phyloP scores from a whole-genome alignment of 1,139 yeast genomes.

The Nematodospora anomalae region DNA sequence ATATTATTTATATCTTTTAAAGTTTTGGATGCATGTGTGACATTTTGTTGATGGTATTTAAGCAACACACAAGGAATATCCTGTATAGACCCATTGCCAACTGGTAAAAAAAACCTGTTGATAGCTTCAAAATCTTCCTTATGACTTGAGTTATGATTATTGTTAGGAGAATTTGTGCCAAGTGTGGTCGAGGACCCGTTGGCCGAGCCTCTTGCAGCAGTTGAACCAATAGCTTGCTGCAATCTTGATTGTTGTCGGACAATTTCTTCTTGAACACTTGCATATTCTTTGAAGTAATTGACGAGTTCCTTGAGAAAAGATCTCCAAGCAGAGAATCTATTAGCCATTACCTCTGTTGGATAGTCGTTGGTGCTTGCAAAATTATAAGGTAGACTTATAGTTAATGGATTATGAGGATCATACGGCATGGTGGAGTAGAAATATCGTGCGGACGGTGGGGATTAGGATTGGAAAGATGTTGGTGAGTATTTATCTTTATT shows the following conservation, averaged over 20 bases:
- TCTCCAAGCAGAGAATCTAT: constrained; percentile 86
- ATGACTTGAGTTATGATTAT: constrained; percentile 5
- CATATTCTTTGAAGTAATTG: constrained; percentile 74
- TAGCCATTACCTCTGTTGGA: constrained; percentile 86
- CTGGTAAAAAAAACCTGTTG: constrained; percentile 60
- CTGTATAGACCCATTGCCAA: constrained; percentile 79
- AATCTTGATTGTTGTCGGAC: constrained; percentile 80
- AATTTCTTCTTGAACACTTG: constrained; percentile 83
- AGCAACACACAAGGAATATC: constrained; percentile 76
- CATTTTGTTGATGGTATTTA: constrained; percentile 73
- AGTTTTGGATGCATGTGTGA: constrained; percentile 62
- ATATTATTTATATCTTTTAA: constrained; percentile 68
- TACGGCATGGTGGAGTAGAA: constrained; percentile 13
- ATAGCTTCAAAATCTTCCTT: constrained; percentile 23
- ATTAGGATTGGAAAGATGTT: neutral
- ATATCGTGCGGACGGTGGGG: no score
- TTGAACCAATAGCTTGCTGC: constrained; percentile 67
- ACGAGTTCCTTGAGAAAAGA: constrained; percentile 72
- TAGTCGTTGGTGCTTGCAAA: constrained; percentile 35
- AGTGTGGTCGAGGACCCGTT: constrained; percentile 14
- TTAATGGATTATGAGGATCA: constrained; percentile 33
- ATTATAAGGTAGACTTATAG: constrained; percentile 39
- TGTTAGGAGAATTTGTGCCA: constrained; percentile 3
- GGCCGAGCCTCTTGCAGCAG: constrained; percentile 18
- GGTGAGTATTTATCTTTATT: neutral